Evolutionary conservation across 805 yeast species (phyloP), one percentile per base, ranked within the genome.

Genomic region (Ogataea paradorogensis): DNA sequence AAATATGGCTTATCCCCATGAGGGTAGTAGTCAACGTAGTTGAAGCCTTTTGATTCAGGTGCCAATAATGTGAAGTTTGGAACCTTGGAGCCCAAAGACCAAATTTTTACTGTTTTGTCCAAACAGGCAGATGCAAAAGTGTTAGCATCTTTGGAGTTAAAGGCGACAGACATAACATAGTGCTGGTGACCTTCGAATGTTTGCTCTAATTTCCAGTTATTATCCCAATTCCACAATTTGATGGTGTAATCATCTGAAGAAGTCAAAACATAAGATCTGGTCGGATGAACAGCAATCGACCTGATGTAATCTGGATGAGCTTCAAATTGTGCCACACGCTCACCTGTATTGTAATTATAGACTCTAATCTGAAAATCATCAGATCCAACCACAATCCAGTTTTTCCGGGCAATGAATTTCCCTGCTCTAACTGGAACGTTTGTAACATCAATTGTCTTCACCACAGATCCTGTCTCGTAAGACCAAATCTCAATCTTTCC

Each of bases 281-380:
- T 74, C 30, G 98, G 97, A 66, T 93, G 99, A 29, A 91, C 95
- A 9, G 95, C 93, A 50, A 93, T 78, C 41, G 86, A 80, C 62
- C 99, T 82, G 58, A 93, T 85, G 65, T 93, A 93, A 65, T 93
- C 99, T 7, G 96, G 96, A 61, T 93, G 99, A 8, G 97, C 98
- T 69, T 93, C 99, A 59, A 91, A 93, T 66, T 90, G 98, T 27
- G 87, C 76, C 47, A 93, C 78, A 62, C 88, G 89, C 66, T 93
- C 99, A 42, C 95, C 90, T 14, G 99, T 93, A 66, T 88, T 88
- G 71, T 87, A 89, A 66, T 93, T 93, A 73, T 79, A 93, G 22
- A 93, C 95, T 58, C 99, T 80, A 43, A 93, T 70, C 60, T 85
- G 91, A 74, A 86, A 91, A 66, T 93, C 99, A 62, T 93, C 99